Evolutionary conservation across 2,329 filamentous ascomycete genomes (phyloP), one percentile per base, ranked within the genome.

Genomic region (Penicillium sp.): DNA sequence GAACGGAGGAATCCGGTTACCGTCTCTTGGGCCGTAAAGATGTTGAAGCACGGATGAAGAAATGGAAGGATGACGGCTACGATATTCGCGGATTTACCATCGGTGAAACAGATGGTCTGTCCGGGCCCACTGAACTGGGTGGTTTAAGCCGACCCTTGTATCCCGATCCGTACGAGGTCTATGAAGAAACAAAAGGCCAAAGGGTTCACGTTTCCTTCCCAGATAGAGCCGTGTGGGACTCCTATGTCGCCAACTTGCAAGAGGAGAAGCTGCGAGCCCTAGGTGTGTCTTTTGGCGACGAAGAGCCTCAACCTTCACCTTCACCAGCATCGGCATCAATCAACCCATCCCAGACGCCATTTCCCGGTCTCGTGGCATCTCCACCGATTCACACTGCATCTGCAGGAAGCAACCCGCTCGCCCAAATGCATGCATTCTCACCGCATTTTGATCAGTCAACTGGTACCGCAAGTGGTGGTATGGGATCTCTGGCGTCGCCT

Each of bases 241-340:
- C 84, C 24, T 96, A 97, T 70, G 88, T 92, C 52, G 82, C 88
- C 48, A 86, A 88, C 60, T 77, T 97, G 31, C 85, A 89, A 61
- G 94, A 99, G 74, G 90, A 92, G 54, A 99, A 96, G 74, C 79
- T 99, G 46, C 86, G 91, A 55, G 92, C 92, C 45, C 80, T 99
- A 49, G 94, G 94, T 58, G 94, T 97, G 11, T 91, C 85, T 16
- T 80, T 89, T 54, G 89, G 85, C 31, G 85, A 87, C 44, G 87
- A 90, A 5, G 89, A 94, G 46, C 83, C 85, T 74, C 81, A 54
- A 72, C 79, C 46, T 76, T 83, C 84, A 3, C 79, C 87, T 58
- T 92, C 90, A 13, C 86, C 86, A 9, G 82, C 76, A n/a, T 77
- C 77, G 3, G 79, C 81, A 9, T 76, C 80, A 45, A 76, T 86